Conservation (phyloP, 257 asterid genomes). For the Gardenia jasminoides region DNA sequence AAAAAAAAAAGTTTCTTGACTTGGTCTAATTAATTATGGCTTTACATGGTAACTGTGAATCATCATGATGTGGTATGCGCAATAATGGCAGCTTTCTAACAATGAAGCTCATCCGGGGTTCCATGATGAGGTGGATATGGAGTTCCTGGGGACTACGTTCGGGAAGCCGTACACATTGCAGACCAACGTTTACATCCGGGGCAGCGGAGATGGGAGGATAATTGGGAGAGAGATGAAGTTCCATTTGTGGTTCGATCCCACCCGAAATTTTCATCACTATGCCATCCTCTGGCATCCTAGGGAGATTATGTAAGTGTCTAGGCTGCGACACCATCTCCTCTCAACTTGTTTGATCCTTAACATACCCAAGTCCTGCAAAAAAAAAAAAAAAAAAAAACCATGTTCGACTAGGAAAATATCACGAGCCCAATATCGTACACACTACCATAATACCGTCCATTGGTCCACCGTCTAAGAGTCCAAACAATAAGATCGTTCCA, state of each 20-base stretch:
- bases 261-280: slow-evolving; percentile 73
- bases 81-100: slow-evolving; percentile 62
- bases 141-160: slow-evolving; percentile 86
- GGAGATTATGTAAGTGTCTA: slow-evolving; percentile 63
- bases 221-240: slow-evolving; percentile 93
- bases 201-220: slow-evolving; percentile 88
- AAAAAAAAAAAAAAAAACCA: not conserved
- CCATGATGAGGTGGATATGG: slow-evolving; percentile 95
- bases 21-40: slow-evolving; percentile 6
- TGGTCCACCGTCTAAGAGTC: not conserved
- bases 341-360: not conserved
- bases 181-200: slow-evolving; percentile 84
- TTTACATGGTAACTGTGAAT: not conserved
- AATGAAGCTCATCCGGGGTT: slow-evolving; percentile 83
- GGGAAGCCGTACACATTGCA: slow-evolving; percentile 94
- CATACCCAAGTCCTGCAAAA: not conserved
- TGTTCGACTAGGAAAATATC: too few species aligned
- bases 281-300: slow-evolving; percentile 78
- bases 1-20: not conserved
- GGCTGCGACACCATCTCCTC: not conserved
- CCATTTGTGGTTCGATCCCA: slow-evolving; percentile 96
- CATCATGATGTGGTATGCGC: not conserved
- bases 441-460: not conserved
- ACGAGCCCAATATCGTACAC: too few species aligned
- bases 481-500: not conserved